Evolutionary conservation across 2,329 filamentous ascomycete species (phyloP).

Genomic region (Sphaerulina musiva): DNA sequence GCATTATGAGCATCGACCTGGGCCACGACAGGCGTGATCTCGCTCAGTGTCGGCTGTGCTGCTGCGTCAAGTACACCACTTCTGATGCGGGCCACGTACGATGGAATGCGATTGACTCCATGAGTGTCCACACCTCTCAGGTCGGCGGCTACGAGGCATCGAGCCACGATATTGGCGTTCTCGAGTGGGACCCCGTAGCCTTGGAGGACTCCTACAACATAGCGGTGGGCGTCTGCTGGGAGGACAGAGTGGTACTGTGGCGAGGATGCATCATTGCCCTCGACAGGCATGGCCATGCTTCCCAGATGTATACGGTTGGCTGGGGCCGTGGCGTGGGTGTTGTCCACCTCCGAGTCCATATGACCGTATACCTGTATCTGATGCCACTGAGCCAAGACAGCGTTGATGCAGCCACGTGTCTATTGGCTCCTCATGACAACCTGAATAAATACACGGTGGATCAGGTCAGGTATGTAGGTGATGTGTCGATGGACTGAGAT

Average conservation of each 20-base stretch:
- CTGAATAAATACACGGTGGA: too few relatives aligned
- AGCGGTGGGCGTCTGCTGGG: slow-evolving; percentile 34
- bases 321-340: too few relatives aligned
- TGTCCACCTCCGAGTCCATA: too few relatives aligned
- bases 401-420: background rate
- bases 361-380: too few relatives aligned
- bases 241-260: slow-evolving; percentile 20
- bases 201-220: slow-evolving; percentile 51
- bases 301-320: too few relatives aligned
- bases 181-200: slow-evolving; percentile 54
- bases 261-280: background rate
- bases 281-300: background rate
- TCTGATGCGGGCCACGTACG: slow-evolving; percentile 67
- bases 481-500: too few relatives aligned
- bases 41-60: slow-evolving; percentile 52
- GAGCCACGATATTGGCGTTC: slow-evolving; percentile 59
- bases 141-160: slow-evolving; percentile 65
- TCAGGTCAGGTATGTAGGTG: too few relatives aligned
- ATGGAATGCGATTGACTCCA: slow-evolving; percentile 69
- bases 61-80: slow-evolving; percentile 59
- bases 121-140: slow-evolving; percentile 75
- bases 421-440: background rate
- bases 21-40: slow-evolving; percentile 64
- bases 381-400: too few relatives aligned
- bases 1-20: slow-evolving; percentile 63